Evolutionary conservation across 371 early-diverging fungal species (phyloP).

Genomic region (Mortierella sp.): DNA sequence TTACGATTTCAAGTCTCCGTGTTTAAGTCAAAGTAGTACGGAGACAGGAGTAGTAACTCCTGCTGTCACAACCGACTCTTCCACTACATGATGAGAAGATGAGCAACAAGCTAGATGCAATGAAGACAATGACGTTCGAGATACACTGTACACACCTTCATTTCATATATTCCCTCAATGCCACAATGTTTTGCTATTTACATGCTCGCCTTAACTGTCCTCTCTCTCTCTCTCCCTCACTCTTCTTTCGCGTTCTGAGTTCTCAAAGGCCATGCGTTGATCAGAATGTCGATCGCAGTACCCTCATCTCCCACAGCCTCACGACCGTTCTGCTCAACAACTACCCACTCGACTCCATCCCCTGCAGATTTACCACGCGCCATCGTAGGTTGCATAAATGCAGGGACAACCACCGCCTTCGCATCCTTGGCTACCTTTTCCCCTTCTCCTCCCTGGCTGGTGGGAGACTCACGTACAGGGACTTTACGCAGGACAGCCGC

Average conservation of each 20-base stretch:
- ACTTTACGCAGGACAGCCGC: slow-evolving; percentile 15
- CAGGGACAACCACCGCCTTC: slow-evolving; percentile 14
- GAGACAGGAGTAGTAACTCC: too few relatives aligned
- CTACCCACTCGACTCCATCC: slow-evolving; percentile 40
- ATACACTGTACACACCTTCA: too few relatives aligned
- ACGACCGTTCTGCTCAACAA: slow-evolving; percentile 30
- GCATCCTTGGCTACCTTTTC: not conserved
- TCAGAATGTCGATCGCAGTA: slow-evolving; percentile 8
- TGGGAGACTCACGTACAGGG: not conserved
- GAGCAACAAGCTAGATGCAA: too few relatives aligned
- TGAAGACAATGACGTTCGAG: too few relatives aligned
- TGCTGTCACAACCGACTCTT: too few relatives aligned
- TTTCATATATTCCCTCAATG: not conserved
- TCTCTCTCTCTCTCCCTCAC: not conserved
- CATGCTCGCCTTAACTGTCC: not conserved
- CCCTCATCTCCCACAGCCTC: slow-evolving; percentile 33
- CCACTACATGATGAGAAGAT: too few relatives aligned
- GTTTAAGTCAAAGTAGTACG: too few relatives aligned
- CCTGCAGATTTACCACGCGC: slow-evolving; percentile 14
- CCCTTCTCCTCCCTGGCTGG: not conserved
- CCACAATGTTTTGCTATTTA: not conserved
- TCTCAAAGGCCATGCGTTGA: slow-evolving; percentile 8
- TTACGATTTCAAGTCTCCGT: too few relatives aligned
- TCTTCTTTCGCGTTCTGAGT: not conserved
- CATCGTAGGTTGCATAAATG: slow-evolving; percentile 19